These are phyloP conservation scores for Dichomitus squalens DNA, from an alignment of 1,284 basidiomycete species.

Conservation along the genomic window DNA sequence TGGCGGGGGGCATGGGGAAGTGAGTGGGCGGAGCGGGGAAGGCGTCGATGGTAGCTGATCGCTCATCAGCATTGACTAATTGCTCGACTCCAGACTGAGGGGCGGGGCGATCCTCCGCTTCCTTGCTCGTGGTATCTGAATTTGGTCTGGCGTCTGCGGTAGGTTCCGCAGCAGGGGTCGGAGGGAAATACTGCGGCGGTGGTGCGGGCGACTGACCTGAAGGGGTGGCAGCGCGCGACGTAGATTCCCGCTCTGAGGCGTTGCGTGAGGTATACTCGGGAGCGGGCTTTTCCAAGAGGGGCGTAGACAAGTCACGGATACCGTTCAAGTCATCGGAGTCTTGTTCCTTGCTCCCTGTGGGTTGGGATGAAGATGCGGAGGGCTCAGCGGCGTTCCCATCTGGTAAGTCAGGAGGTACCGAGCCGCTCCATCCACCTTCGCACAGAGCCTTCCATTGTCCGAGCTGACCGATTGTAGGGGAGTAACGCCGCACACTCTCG, in stretches of 20 bases:
- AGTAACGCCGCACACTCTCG: constrained; percentile 65
- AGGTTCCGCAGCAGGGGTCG: constrained; percentile 5
- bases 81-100: not conserved
- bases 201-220: constrained; percentile 23
- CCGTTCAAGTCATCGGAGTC: constrained; percentile 2
- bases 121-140: not conserved
- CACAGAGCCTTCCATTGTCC: constrained; percentile 73
- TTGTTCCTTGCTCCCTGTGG: constrained; percentile 7
- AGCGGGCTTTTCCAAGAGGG: constrained; percentile 21
- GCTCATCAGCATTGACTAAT: not conserved
- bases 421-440: constrained; percentile 71
- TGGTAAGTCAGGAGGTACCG: constrained; percentile 55
- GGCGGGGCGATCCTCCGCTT: not conserved
- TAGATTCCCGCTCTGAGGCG: constrained; percentile 21
- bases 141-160: not conserved
- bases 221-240: constrained; percentile 26
- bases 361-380: constrained; percentile 3
- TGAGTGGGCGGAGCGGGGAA: constrained; percentile 74
- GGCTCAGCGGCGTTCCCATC: constrained; percentile 34
- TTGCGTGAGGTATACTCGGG: constrained; percentile 30
- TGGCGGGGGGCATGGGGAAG: constrained; percentile 59
- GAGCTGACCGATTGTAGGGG: constrained; percentile 65
- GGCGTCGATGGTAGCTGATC: constrained; percentile 45
- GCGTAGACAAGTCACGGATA: constrained; percentile 2
- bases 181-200: constrained; percentile 25